Conservation (phyloP, 768 basidiomycete species). For the Suillus placidus region DNA sequence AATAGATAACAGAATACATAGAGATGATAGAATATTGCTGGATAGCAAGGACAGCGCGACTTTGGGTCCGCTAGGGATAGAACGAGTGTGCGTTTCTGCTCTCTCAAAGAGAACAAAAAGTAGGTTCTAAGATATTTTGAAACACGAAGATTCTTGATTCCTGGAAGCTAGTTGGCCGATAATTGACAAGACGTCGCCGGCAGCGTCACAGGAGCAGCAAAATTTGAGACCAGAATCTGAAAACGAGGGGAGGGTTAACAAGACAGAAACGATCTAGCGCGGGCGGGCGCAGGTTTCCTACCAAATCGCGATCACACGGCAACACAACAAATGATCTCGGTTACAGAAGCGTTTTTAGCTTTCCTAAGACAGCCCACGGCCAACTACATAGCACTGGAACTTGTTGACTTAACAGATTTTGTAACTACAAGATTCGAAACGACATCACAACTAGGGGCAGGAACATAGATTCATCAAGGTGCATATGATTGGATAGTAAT, state of each 20-base stretch:
- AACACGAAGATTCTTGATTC: conserved; percentile 11
- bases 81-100: conserved; percentile 45
- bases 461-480: background rate
- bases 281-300: background rate
- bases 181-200: conserved; percentile 19
- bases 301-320: conserved; percentile 22
- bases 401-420: background rate
- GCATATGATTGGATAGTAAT: conserved; percentile 16
- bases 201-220: conserved; percentile 23
- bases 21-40: conserved; percentile 35
- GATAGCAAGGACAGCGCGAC: conserved; percentile 36
- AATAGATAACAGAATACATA: conserved; percentile 24
- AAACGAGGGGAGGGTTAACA: conserved; percentile 14
- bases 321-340: conserved; percentile 8
- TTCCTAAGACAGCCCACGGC: background rate
- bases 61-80: conserved; percentile 23
- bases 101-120: conserved; percentile 15
- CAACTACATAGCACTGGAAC: background rate
- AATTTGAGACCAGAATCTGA: conserved; percentile 11
- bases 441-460: background rate
- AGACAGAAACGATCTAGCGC: conserved; percentile 15
- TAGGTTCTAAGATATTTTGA: conserved; percentile 4
- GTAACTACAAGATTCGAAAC: conserved; percentile 2
- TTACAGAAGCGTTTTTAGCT: background rate
- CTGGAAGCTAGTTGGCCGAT: conserved; percentile 14